Conservation (phyloP, 306 rosid genomes). For the Boehmeria nivea region DNA sequence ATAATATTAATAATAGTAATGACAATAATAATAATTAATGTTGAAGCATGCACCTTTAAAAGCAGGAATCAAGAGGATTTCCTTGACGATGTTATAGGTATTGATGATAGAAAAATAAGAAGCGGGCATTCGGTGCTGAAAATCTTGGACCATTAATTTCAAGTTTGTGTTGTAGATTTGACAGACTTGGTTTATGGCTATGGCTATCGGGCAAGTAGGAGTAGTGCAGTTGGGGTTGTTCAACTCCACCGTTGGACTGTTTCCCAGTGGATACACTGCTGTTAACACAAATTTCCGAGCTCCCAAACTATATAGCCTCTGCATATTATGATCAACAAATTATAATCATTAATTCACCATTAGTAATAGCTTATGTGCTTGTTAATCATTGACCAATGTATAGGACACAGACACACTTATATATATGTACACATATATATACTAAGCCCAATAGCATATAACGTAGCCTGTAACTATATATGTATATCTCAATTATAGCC, state of each 20-base stretch:
- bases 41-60: too few relatives aligned
- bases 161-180: slow-evolving; percentile 30
- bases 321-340: background rate
- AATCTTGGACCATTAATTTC: slow-evolving; percentile 23
- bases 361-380: too few relatives aligned
- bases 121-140: slow-evolving; percentile 16
- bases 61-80: slow-evolving; percentile 24
- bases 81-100: slow-evolving; percentile 30
- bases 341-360: too few relatives aligned
- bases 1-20: too few relatives aligned
- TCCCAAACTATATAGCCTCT: slow-evolving; percentile 42
- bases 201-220: slow-evolving; percentile 8
- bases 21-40: too few relatives aligned
- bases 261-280: slow-evolving; percentile 38
- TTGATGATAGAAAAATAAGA: slow-evolving; percentile 31
- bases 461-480: too few relatives aligned
- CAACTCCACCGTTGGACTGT: slow-evolving; percentile 29
- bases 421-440: too few relatives aligned
- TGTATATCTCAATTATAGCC: too few relatives aligned
- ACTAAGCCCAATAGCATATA: too few relatives aligned
- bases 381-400: too few relatives aligned
- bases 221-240: background rate
- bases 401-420: too few relatives aligned
- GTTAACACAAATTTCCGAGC: slow-evolving; percentile 34
- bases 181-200: slow-evolving; percentile 27